phyloP scores from a whole-genome alignment of 2,329 filamentous ascomycete species.

The Periconia sp. region DNA sequence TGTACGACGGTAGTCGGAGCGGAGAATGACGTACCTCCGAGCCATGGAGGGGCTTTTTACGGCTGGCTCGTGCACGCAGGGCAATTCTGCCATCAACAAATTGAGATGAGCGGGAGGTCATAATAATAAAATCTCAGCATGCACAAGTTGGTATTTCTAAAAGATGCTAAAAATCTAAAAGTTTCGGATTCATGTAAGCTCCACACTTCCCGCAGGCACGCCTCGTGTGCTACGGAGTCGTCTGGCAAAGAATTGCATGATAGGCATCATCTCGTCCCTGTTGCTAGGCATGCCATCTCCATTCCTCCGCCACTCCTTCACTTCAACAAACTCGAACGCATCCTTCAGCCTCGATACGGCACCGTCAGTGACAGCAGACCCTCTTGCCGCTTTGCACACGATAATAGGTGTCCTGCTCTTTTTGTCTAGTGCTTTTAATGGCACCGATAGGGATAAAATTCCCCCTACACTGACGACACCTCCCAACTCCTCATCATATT shows the following conservation, averaged over 20 bases:
- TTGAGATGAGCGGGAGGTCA: too few species aligned
- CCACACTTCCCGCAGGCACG: slow-evolving; percentile 56
- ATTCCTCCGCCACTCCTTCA: slow-evolving; percentile 51
- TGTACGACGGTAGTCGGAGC: slow-evolving; percentile 2
- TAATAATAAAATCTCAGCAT: background rate
- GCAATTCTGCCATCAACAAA: background rate
- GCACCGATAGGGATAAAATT: slow-evolving; percentile 49
- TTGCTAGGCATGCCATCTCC: slow-evolving; percentile 82
- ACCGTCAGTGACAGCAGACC: slow-evolving; percentile 60
- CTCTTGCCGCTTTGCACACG: slow-evolving; percentile 58
- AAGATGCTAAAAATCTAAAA: background rate
- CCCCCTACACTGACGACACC: slow-evolving; percentile 68
- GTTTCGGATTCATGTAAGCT: slow-evolving; percentile 39
- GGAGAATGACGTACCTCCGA: slow-evolving; percentile 16
- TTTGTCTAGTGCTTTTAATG: slow-evolving; percentile 30
- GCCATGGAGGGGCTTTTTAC: slow-evolving; percentile 3
- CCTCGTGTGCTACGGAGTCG: slow-evolving; percentile 60
- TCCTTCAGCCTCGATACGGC: slow-evolving; percentile 65
- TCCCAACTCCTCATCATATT: slow-evolving; percentile 48
- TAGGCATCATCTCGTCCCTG: slow-evolving; percentile 82
- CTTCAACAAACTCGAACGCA: slow-evolving; percentile 57
- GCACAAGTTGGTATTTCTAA: background rate
- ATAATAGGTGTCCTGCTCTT: slow-evolving; percentile 67
- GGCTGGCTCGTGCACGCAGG: slow-evolving; percentile 7
- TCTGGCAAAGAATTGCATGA: slow-evolving; percentile 82